phyloP scores from a whole-genome alignment of 2,329 filamentous ascomycete species.

The Colletotrichum agaves region DNA sequence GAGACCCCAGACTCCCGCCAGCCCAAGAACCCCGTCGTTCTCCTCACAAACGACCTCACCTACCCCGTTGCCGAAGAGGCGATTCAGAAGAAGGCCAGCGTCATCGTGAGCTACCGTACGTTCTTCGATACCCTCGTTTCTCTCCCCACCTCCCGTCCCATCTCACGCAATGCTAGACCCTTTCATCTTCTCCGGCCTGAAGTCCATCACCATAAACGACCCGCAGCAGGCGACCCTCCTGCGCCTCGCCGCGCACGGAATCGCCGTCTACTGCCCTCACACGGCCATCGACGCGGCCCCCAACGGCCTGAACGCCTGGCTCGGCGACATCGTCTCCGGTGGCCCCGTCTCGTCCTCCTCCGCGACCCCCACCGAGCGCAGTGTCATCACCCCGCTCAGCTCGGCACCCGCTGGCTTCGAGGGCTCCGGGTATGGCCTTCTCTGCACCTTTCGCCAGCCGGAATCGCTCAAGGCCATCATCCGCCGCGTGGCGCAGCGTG shows the following conservation, averaged over 20 bases:
- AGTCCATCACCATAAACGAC: conserved; percentile 85
- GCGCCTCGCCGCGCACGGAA: conserved; percentile 82
- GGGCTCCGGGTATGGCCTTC: conserved; percentile 64
- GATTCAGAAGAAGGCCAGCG: conserved; percentile 77
- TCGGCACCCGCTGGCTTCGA: conserved; percentile 54
- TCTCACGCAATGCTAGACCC: conserved; percentile 70
- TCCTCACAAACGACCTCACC: conserved; percentile 88
- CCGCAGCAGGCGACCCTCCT: conserved; percentile 89
- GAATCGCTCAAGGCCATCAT: conserved; percentile 58
- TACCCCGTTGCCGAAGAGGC: conserved; percentile 90
- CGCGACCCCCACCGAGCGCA: conserved; percentile 49
- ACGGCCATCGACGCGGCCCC: conserved; percentile 91
- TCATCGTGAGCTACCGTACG: conserved; percentile 89
- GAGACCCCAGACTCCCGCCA: conserved; percentile 43
- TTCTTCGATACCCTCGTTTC: not conserved
- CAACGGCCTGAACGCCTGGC: conserved; percentile 91
- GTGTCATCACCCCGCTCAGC: conserved; percentile 58
- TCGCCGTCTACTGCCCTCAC: conserved; percentile 96
- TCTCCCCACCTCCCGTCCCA: not conserved
- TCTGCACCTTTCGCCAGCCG: conserved; percentile 53
- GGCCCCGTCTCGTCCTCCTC: conserved; percentile 35
- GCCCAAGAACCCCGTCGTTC: conserved; percentile 50
- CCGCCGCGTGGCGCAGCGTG: conserved; percentile 71
- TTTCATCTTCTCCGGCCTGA: conserved; percentile 94
- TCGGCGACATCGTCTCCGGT: conserved; percentile 84